Percentiles rank a stretch among this genome's conserved stretches.
Evolutionary conservation across 441 rosid genomes (phyloP).

Genomic region (Adansonia grandidieri): DNA sequence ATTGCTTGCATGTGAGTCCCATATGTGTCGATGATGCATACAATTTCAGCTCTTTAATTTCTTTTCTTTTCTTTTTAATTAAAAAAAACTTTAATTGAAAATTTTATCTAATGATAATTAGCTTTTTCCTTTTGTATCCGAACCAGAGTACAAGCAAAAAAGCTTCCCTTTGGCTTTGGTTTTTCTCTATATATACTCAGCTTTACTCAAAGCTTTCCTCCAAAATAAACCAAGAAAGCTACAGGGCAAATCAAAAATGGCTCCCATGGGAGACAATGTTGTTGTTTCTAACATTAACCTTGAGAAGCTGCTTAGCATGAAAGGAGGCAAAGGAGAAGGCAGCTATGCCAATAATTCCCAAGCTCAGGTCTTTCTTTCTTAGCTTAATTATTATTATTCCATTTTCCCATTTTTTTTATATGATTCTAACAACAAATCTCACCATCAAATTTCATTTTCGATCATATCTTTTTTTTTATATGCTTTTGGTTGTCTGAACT

Average conservation of each 20-base stretch:
- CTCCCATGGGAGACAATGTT: constrained; percentile 59
- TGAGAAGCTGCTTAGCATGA: constrained; percentile 87
- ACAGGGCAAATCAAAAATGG: constrained; percentile 41
- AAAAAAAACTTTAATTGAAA: not conserved
- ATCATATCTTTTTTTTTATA: not conserved
- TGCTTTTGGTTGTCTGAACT: too few relatives aligned
- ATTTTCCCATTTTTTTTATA: not conserved
- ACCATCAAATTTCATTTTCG: not conserved
- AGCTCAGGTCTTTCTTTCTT: constrained; percentile 62
- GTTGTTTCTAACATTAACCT: constrained; percentile 71
- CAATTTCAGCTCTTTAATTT: not conserved
- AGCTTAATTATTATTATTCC: not conserved
- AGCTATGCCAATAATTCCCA: constrained; percentile 96
- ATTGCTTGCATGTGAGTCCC: constrained; percentile 35
- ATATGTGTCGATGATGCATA: constrained; percentile 14
- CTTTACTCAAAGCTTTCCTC: constrained; percentile 15
- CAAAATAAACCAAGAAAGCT: not conserved
- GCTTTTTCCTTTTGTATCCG: not conserved
- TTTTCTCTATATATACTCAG: constrained; percentile 23
- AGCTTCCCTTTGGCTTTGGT: not conserved
- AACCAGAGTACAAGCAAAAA: constrained; percentile 19
- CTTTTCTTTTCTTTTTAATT: not conserved
- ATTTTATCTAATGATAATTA: not conserved
- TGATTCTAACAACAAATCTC: not conserved
- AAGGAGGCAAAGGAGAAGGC: constrained; percentile 87